A percentile compares a stretch with the other conserved stretches of the same genome.
Evolutionary conservation across 2,329 filamentous ascomycete genomes (phyloP).

Genomic region (Akanthomyces lecanii): DNA sequence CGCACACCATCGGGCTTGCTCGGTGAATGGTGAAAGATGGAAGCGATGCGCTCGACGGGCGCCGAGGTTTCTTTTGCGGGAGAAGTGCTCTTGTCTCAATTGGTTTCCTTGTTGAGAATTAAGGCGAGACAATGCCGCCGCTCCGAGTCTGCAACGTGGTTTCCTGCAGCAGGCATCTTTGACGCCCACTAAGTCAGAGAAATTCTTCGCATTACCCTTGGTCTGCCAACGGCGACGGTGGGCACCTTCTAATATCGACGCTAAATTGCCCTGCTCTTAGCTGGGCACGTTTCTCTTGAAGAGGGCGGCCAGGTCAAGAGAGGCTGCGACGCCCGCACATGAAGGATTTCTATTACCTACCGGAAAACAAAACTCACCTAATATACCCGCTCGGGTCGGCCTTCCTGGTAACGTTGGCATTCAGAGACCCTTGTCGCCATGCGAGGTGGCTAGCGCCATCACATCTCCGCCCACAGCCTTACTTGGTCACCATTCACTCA

Average conservation of each 20-base stretch:
- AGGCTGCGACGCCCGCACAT: neutral
- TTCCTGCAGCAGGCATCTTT: neutral
- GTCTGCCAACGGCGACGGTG: neutral
- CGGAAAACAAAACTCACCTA: neutral
- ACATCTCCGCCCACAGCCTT: conserved; percentile 9
- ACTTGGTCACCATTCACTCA: neutral
- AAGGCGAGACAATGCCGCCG: neutral
- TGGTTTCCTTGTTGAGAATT: neutral
- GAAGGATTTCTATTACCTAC: neutral
- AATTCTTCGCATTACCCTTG: too few relatives aligned
- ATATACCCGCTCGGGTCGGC: neutral
- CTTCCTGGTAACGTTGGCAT: neutral
- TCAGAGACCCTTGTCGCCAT: neutral
- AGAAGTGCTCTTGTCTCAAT: neutral
- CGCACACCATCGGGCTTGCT: neutral
- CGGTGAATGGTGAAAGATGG: neutral
- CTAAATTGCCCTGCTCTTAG: neutral
- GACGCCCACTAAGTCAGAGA: too few relatives aligned
- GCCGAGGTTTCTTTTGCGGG: neutral
- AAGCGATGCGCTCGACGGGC: neutral
- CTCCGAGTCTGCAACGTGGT: neutral
- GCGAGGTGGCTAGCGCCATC: neutral
- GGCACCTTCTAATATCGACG: neutral
- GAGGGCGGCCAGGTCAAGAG: neutral
- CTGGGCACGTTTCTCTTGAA: neutral